Base-by-base conservation (phyloP, 129 eudicot species). In the Ambrosia artemisiifolia region DNA sequence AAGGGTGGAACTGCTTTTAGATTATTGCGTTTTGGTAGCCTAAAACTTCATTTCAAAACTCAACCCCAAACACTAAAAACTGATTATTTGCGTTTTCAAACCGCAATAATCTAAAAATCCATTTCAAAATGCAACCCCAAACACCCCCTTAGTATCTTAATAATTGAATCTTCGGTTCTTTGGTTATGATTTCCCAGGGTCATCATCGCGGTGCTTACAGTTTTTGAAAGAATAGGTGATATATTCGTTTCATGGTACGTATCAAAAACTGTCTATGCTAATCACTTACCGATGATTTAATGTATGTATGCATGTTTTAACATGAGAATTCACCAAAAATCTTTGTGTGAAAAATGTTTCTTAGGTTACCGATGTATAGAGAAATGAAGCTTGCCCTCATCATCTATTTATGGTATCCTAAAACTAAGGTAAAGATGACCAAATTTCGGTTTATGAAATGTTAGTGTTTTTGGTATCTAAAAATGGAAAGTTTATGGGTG, bases 341-440 rank as follows among this genome's bases (percentile, higher is more conserved):
- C 30, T 40, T 54, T 20, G 11, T 38, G 55, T 47, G 75, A 38
- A 70, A 62, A 50, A 5, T 43, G 18, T 43, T 65, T 56, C 30
- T 12, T 66, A 95, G 99, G 99, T 64, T 95, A 73, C 99, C 99
- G 59, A 82, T 95, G 89, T 95, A 95, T 73, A 89, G 88, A 11
- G 99, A 95, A 83, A 59, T 86, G 83, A 95, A 95, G 77, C 78
- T 95, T 74, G 97, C 90, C 14, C 80, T 90, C 32, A 86, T 88
- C 48, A 87, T 95, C 69, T 95, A 90, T 80, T 76, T 95, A 62
- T 95, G 99, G 99, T 91, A 91, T 85, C 99, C 99, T 6, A 83
- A 86, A 77, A 95, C 97, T 10, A 90, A 75, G 96, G 98, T 93
- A 82, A 82, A 75, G 4, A 71, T 40, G 16, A 33, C 32, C 38